Evolutionary conservation across 2,329 filamentous ascomycete genomes (phyloP), one percentile per base, ranked within the genome.

Genomic region (Didymella lethalis): DNA sequence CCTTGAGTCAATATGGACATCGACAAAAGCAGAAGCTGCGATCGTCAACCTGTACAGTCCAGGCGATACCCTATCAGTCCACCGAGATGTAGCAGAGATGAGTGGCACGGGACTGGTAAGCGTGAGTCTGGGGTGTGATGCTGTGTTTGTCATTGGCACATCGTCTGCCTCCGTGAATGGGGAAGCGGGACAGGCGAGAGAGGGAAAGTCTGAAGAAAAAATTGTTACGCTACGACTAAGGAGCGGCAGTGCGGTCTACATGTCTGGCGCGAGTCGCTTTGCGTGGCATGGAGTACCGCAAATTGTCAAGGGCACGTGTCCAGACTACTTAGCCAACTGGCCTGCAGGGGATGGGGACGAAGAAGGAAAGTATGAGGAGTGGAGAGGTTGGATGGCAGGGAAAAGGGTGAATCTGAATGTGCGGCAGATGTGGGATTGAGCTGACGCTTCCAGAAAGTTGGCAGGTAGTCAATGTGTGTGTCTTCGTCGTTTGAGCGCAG

Each of bases 271-370:
- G 57, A 90, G 91, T 4, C 84, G 95, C 43, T 96, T 92, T 77
- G 93, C 94, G 2, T 98, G 94, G 94, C 95, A 98, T 79, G 93
- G 91, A 12, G 93, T 98, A 12, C 93, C 95, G 6, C 95, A 93
- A 75, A 89, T 98, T 12, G 72, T 97, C 34, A 84, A 87, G 46
- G 86, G 81, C 0, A 96, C 92, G 0, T 98, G 93, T 77, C 94
- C 94, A 0, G 80, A 80, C 0, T 90, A 88, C 76, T 77, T 98
- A 48, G 79, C 82, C 56, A 81, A 89, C 41, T 98, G 93, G 93
- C 93, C 93, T 8, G 81, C 76, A 6, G 31, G 61, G 43, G 82
- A 82, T 2, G 76, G 80, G 41, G 79, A 71, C 48, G 74, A 78
- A n/a, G 64, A 64, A 18, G 59, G 64, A 5, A 50, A 60, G n/a